Conservation (phyloP, 2,329 filamentous ascomycete genomes). For the Chaetomiaceae sp. region DNA sequence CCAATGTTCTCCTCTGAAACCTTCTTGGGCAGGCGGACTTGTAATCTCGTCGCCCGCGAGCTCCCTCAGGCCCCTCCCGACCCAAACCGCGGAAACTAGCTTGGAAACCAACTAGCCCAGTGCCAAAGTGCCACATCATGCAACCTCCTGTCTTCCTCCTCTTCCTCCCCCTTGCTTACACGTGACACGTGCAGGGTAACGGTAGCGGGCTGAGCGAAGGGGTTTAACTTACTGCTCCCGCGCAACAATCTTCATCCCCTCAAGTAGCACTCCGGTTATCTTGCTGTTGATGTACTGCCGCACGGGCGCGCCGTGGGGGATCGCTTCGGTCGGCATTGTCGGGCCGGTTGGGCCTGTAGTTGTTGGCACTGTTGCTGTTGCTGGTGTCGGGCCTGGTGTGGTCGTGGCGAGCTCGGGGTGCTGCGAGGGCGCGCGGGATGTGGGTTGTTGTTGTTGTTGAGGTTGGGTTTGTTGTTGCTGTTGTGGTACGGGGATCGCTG, state of each 20-base stretch:
- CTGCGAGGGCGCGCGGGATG: slow-evolving; percentile 2
- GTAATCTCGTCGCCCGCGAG: too few relatives aligned
- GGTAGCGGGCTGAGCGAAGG: too few relatives aligned
- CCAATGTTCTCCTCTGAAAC: too few relatives aligned
- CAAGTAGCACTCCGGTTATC: slow-evolving; percentile 62
- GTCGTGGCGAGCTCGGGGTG: neutral
- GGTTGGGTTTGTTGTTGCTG: slow-evolving; percentile 1
- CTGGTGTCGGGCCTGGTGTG: neutral
- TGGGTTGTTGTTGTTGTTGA: slow-evolving; percentile 14
- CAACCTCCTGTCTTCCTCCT: neutral
- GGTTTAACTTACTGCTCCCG: slow-evolving; percentile 62
- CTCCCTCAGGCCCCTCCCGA: too few relatives aligned
- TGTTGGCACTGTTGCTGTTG: neutral
- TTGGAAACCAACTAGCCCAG: too few relatives aligned
- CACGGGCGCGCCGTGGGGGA: slow-evolving; percentile 62
- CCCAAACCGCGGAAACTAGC: too few relatives aligned
- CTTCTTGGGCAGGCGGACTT: too few relatives aligned
- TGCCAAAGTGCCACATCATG: too few relatives aligned
- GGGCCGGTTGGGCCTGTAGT: slow-evolving; percentile 27
- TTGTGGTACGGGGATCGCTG: neutral
- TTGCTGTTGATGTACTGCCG: slow-evolving; percentile 68
- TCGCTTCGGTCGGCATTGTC: slow-evolving; percentile 57
- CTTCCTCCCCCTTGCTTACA: too few relatives aligned
- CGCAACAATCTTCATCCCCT: slow-evolving; percentile 70
- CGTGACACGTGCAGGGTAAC: too few relatives aligned